Percentiles rank a stretch among this genome's conserved stretches.
These are phyloP conservation scores for Xerocomellus dryophilus DNA, from an alignment of 768 basidiomycete species.

Conservation along the genomic window DNA sequence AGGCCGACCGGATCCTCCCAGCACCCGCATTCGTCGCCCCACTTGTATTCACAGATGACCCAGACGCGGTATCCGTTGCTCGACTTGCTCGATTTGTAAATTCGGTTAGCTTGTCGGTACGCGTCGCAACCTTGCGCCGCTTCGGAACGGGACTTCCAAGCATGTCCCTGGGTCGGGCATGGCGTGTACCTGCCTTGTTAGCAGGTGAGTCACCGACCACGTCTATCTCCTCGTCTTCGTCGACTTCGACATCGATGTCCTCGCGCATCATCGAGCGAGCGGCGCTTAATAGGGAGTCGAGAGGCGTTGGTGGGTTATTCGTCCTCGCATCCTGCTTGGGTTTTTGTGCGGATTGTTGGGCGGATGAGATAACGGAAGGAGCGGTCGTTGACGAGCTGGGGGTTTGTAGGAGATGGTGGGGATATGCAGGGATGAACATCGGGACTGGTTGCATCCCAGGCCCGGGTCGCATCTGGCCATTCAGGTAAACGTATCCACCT, in stretches of 20 bases:
- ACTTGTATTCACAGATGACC: background rate
- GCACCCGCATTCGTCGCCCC: background rate
- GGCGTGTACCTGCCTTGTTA: slow-evolving; percentile 27
- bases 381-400: slow-evolving; percentile 33
- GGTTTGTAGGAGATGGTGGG: slow-evolving; percentile 28
- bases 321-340: slow-evolving; percentile 10
- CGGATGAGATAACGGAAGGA: slow-evolving; percentile 25
- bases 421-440: slow-evolving; percentile 30
- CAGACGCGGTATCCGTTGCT: background rate
- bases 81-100: slow-evolving; percentile 1
- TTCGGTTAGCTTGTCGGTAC: slow-evolving; percentile 9
- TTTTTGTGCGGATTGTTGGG: slow-evolving; percentile 18
- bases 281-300: slow-evolving; percentile 60
- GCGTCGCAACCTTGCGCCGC: slow-evolving; percentile 30
- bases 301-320: slow-evolving; percentile 42
- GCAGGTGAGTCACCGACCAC: slow-evolving; percentile 20
- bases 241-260: slow-evolving; percentile 27
- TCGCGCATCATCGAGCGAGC: slow-evolving; percentile 55
- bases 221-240: slow-evolving; percentile 33
- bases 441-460: slow-evolving; percentile 32
- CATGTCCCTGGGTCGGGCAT: slow-evolving; percentile 21
- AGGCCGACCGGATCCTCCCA: slow-evolving; percentile 45
- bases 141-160: slow-evolving; percentile 40
- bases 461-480: slow-evolving; percentile 22
- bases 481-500: slow-evolving; percentile 32